Evolutionary conservation across 2,329 filamentous ascomycete genomes (phyloP).

Genomic region (Aspergillus vadensis): DNA sequence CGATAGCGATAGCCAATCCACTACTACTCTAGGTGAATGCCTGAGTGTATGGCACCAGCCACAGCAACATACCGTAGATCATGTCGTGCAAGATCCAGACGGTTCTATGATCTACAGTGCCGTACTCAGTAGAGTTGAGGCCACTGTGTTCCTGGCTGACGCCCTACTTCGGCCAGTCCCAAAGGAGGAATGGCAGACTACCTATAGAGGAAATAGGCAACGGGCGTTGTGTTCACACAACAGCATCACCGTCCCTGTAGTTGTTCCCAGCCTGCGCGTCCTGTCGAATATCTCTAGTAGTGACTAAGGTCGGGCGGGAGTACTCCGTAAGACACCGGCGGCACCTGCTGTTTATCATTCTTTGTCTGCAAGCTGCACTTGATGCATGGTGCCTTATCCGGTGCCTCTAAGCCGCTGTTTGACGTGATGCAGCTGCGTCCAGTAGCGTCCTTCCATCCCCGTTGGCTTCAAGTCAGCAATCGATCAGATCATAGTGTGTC

Average conservation of each 20-base stretch:
- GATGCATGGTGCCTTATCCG: constrained; percentile 10
- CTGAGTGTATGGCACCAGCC: constrained; percentile 2
- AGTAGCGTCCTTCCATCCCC: neutral
- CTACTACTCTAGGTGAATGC: neutral
- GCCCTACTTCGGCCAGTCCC: neutral
- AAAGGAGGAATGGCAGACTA: constrained; percentile 5
- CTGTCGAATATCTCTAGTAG: neutral
- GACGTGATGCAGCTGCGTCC: constrained; percentile 4
- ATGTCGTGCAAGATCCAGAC: neutral
- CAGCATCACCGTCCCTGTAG: constrained; percentile 10
- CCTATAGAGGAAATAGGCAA: neutral
- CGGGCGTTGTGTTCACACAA: constrained; percentile 4
- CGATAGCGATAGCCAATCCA: neutral
- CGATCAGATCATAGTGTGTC: neutral
- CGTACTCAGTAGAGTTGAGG: neutral
- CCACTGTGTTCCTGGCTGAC: neutral
- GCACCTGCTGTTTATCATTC: neutral
- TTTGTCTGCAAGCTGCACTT: constrained; percentile 1
- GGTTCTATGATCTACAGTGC: neutral
- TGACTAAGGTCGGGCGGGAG: constrained; percentile 7
- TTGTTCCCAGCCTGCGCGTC: constrained; percentile 1
- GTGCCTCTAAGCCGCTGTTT: constrained; percentile 3
- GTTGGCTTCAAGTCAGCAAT: neutral
- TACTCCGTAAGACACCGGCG: constrained; percentile 11
- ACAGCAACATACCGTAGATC: constrained; percentile 5